These are phyloP conservation scores for Coffea canephora DNA, from an alignment of 257 asterid species.

Conservation along the genomic window DNA sequence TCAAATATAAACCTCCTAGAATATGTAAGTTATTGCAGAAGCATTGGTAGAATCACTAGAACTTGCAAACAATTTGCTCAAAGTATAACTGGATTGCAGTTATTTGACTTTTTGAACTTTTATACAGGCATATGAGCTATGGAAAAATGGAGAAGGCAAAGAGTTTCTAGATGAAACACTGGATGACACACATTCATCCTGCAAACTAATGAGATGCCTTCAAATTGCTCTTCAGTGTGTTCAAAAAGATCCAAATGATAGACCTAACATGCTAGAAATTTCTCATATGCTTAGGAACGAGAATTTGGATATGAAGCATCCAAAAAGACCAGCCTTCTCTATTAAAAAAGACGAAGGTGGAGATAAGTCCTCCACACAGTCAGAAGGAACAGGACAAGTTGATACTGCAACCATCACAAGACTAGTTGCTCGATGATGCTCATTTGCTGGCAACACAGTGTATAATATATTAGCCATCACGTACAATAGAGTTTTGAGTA, in stretches of 20 bases:
- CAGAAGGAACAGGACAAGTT: background rate
- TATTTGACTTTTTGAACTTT: background rate
- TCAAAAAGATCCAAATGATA: slow-evolving; percentile 35
- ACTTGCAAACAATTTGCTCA: background rate
- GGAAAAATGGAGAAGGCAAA: slow-evolving; percentile 22
- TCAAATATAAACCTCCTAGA: slow-evolving; percentile 25
- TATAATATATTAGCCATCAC: background rate
- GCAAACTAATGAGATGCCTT: slow-evolving; percentile 29
- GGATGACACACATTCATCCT: slow-evolving; percentile 20
- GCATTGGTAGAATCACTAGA: background rate
- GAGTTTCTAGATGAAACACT: slow-evolving; percentile 32
- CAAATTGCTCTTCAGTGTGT: slow-evolving; percentile 42
- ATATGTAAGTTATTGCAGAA: slow-evolving; percentile 23
- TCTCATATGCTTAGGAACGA: slow-evolving; percentile 36
- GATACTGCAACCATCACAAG: slow-evolving; percentile 3
- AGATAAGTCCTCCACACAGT: background rate
- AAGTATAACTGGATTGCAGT: background rate
- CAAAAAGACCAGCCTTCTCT: slow-evolving; percentile 36
- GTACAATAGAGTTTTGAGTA: background rate
- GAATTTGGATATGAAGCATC: slow-evolving; percentile 17
- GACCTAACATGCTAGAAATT: slow-evolving; percentile 42
- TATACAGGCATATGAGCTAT: slow-evolving; percentile 38
- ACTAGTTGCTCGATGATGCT: background rate
- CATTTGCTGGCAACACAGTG: background rate
- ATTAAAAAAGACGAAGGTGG: background rate